These are phyloP conservation scores for Triglochin maritima DNA, from an alignment of 106 monocot genomes.

Conservation along the genomic window DNA sequence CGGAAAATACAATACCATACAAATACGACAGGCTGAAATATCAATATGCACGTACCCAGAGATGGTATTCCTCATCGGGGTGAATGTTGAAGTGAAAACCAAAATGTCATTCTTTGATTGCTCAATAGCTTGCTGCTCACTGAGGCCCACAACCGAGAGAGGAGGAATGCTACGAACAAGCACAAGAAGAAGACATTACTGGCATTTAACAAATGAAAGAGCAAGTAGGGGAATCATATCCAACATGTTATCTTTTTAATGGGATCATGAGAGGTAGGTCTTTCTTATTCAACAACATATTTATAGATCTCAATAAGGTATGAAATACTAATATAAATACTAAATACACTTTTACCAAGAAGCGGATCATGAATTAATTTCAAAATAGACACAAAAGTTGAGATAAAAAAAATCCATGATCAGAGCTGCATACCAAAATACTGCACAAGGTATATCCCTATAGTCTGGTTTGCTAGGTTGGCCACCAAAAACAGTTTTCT, in stretches of 20 bases:
- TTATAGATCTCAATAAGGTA: too few species aligned
- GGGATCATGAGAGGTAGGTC: too few species aligned
- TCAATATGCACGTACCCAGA: conserved; percentile 51
- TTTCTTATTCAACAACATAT: too few species aligned
- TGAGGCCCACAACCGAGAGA: conserved; percentile 84
- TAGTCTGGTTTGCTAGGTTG: conserved; percentile 90
- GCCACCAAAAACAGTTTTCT: conserved; percentile 99
- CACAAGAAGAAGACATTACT: neutral
- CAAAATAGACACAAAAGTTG: too few species aligned
- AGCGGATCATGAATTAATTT: too few species aligned
- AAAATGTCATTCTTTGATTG: conserved; percentile 65
- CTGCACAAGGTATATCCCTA: conserved; percentile 65
- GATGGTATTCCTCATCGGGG: conserved; percentile 92
- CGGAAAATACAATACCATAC: too few species aligned
- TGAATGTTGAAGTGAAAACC: conserved; percentile 84
- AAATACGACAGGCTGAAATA: neutral
- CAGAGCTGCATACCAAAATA: conserved; percentile 52
- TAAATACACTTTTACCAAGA: too few species aligned
- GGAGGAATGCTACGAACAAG: conserved; percentile 69
- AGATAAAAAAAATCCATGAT: too few species aligned
- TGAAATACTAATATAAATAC: too few species aligned
- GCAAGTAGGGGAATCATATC: too few species aligned
- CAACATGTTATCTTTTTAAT: too few species aligned
- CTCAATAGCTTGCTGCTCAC: conserved; percentile 74
- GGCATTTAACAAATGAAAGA: neutral